phyloP scores from a whole-genome alignment of 805 yeast species.

The Lachancea mirantina region DNA sequence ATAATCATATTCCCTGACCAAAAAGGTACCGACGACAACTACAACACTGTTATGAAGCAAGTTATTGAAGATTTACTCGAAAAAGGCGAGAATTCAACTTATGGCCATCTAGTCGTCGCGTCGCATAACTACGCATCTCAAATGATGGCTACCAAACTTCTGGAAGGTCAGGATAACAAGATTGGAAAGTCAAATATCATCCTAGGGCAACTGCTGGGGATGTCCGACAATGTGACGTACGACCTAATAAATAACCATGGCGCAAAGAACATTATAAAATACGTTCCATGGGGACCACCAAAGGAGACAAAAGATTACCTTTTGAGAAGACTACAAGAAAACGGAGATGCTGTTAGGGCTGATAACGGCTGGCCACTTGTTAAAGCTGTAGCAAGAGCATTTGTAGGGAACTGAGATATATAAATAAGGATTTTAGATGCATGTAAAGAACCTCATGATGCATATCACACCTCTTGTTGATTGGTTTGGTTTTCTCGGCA shows the following conservation, averaged over 20 bases:
- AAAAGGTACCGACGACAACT: constrained; percentile 70
- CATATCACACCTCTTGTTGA: no score
- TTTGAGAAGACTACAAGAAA: constrained; percentile 85
- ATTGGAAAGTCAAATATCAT: constrained; percentile 53
- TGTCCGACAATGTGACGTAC: constrained; percentile 86
- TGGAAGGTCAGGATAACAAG: constrained; percentile 31
- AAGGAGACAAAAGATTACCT: constrained; percentile 86
- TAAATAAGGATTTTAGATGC: no score
- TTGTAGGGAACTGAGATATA: no score
- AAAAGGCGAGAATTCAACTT: constrained; percentile 39
- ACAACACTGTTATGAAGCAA: constrained; percentile 59
- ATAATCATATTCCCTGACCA: constrained; percentile 68
- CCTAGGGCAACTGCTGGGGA: constrained; percentile 86
- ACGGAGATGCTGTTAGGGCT: constrained; percentile 86
- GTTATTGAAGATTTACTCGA: constrained; percentile 52
- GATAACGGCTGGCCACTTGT: constrained; percentile 76
- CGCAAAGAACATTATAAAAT: constrained; percentile 75
- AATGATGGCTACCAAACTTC: constrained; percentile 54
- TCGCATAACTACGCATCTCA: constrained; percentile 83
- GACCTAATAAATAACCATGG: constrained; percentile 60
- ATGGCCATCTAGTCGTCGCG: constrained; percentile 82
- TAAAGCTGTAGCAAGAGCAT: constrained; percentile 44
- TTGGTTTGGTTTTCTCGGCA: no score
- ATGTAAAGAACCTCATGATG: no score
- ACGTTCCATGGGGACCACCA: constrained; percentile 98